Percentiles rank a stretch among this genome's conserved stretches.
phyloP scores from a whole-genome alignment of 2,329 filamentous ascomycete genomes.

The Samsoniella hepiali region DNA sequence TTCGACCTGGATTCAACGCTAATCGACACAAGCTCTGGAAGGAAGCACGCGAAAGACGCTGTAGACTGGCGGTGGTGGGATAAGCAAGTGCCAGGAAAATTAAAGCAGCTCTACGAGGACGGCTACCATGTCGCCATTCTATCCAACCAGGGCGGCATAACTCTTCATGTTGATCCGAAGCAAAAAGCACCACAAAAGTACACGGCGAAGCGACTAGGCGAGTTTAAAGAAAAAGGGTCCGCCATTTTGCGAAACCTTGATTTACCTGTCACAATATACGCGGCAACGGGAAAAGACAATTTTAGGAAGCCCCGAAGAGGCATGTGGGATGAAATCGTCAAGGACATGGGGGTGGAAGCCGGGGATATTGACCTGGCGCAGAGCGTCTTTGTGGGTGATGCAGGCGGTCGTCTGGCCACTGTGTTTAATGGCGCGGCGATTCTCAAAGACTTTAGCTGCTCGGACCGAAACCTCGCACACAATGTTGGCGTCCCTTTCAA shows the following conservation, averaged over 20 bases:
- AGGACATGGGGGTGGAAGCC: constrained; percentile 57
- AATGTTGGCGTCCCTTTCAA: constrained; percentile 78
- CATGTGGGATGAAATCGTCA: constrained; percentile 72
- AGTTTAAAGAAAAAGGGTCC: constrained; percentile 80
- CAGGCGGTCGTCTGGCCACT: constrained; percentile 57
- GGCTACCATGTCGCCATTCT: constrained; percentile 76
- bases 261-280: constrained; percentile 77
- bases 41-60: constrained; percentile 67
- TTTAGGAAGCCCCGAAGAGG: constrained; percentile 84
- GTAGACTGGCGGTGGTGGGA: constrained; percentile 97
- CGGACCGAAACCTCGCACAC: constrained; percentile 74
- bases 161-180: constrained; percentile 70
- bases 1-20: constrained; percentile 86
- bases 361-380: constrained; percentile 62
- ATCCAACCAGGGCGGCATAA: constrained; percentile 85
- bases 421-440: constrained; percentile 26
- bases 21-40: constrained; percentile 75
- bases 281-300: constrained; percentile 76
- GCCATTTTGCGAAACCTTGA: constrained; percentile 69
- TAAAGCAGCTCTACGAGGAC: constrained; percentile 68
- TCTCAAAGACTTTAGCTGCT: constrained; percentile 62
- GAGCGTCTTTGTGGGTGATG: constrained; percentile 90
- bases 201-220: constrained; percentile 60
- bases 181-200: constrained; percentile 56
- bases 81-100: constrained; percentile 59